A percentile compares a stretch with the other conserved stretches of the same genome.
phyloP scores from a whole-genome alignment of 257 asterid species.

The Pogostemon cablin region DNA sequence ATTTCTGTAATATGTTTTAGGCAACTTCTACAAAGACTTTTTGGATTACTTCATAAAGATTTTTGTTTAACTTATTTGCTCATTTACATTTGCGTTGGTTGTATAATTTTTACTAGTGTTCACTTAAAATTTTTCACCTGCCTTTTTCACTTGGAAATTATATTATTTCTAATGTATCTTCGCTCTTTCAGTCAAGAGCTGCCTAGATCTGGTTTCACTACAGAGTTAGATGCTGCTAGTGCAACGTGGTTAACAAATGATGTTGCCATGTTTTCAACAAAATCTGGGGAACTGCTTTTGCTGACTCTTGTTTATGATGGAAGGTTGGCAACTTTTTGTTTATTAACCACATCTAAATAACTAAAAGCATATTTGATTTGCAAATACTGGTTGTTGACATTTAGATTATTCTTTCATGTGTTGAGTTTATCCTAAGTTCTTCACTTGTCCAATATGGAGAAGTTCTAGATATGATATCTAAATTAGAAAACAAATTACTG shows the following conservation, averaged over 20 bases:
- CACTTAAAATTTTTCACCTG: not conserved
- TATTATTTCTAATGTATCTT: constrained; percentile 33
- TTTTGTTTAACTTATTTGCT: not conserved
- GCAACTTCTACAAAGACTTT: not conserved
- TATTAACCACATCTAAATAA: not conserved
- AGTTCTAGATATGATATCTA: constrained; percentile 10
- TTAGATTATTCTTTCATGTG: constrained; percentile 15
- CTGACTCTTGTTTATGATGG: constrained; percentile 92
- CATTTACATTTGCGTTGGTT: constrained; percentile 3
- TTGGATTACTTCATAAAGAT: constrained; percentile 20
- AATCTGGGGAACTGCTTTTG: constrained; percentile 91
- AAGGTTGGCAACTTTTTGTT: constrained; percentile 57
- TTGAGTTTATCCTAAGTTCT: constrained; percentile 21
- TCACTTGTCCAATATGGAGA: not conserved
- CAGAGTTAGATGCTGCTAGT: constrained; percentile 91
- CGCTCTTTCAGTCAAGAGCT: constrained; percentile 70
- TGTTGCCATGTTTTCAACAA: constrained; percentile 91
- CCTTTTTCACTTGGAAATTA: constrained; percentile 14
- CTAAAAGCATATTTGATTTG: not conserved
- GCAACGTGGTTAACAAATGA: constrained; percentile 94
- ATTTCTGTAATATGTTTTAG: too few species aligned
- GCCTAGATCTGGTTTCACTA: constrained; percentile 73
- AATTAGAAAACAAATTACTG: not conserved
- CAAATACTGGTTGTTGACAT: constrained; percentile 23
- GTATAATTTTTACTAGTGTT: constrained; percentile 17